phyloP scores from a whole-genome alignment of 2,329 filamentous ascomycete species.

The Aotearoamyces nothofagi region DNA sequence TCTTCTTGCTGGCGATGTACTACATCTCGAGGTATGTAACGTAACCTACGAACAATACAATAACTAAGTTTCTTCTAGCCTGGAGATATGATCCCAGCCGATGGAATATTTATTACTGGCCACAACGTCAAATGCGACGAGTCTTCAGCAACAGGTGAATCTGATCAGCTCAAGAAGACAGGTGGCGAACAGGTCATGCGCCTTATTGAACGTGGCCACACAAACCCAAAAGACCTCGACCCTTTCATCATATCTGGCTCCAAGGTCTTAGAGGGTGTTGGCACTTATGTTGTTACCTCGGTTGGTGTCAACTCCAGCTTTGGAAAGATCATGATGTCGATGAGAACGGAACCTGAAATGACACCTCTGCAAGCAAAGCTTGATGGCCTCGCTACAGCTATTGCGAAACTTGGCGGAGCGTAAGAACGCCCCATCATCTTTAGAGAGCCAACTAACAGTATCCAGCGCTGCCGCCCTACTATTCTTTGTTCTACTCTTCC shows the following conservation, averaged over 20 bases:
- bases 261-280: slow-evolving; percentile 62
- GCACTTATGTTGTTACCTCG: slow-evolving; percentile 61
- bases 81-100: slow-evolving; percentile 57
- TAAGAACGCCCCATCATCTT: too few species aligned
- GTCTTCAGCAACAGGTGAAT: slow-evolving; percentile 64
- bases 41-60: too few species aligned
- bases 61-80: too few species aligned
- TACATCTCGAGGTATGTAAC: slow-evolving; percentile 62
- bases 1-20: slow-evolving; percentile 57
- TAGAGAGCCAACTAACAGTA: too few species aligned
- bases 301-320: slow-evolving; percentile 61
- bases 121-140: slow-evolving; percentile 57
- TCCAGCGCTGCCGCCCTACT: slow-evolving; percentile 57
- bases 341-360: slow-evolving; percentile 62
- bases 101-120: slow-evolving; percentile 54
- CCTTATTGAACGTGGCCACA: slow-evolving; percentile 39
- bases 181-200: slow-evolving; percentile 47
- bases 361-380: slow-evolving; percentile 68
- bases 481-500: slow-evolving; percentile 69
- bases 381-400: slow-evolving; percentile 64
- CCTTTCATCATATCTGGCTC: slow-evolving; percentile 72
- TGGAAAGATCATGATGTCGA: slow-evolving; percentile 64
- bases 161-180: slow-evolving; percentile 54
- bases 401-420: slow-evolving; percentile 58
- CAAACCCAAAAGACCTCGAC: slow-evolving; percentile 49